phyloP scores from a whole-genome alignment of 2,329 filamentous ascomycete species.

The Grosmannia clavigera region DNA sequence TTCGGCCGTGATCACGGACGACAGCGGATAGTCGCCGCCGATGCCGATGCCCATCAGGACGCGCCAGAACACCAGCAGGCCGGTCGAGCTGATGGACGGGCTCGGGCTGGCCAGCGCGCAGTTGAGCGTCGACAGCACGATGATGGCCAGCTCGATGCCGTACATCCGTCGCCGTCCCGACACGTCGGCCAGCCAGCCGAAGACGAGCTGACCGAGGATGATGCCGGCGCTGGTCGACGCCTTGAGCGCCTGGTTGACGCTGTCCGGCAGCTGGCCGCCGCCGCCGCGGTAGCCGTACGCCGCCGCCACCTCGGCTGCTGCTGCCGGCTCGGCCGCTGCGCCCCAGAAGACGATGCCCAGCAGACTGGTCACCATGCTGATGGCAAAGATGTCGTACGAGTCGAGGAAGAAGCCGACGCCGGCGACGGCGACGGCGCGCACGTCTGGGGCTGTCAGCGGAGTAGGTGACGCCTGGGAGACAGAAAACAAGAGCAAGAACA shows the following conservation, averaged over 20 bases:
- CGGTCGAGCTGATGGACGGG: slow-evolving; percentile 44
- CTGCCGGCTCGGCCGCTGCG: slow-evolving; percentile 21
- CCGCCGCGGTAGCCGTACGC: slow-evolving; percentile 36
- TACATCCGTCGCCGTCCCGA: slow-evolving; percentile 75
- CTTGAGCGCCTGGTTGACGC: slow-evolving; percentile 63
- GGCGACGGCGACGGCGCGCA: slow-evolving; percentile 62
- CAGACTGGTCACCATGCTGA: slow-evolving; percentile 59
- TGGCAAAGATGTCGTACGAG: slow-evolving; percentile 71
- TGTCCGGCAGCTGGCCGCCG: slow-evolving; percentile 45
- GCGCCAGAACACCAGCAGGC: slow-evolving; percentile 61
- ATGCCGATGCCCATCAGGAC: slow-evolving; percentile 68
- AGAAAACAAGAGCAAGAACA: neutral
- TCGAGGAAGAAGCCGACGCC: slow-evolving; percentile 78
- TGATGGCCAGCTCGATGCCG: slow-evolving; percentile 61
- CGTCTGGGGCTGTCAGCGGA: slow-evolving; percentile 27
- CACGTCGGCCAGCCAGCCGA: slow-evolving; percentile 64
- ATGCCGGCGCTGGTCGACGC: slow-evolving; percentile 71
- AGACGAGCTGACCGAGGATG: slow-evolving; percentile 63
- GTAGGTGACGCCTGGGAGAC: neutral
- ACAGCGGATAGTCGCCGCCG: slow-evolving; percentile 72
- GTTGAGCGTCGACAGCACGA: slow-evolving; percentile 57
- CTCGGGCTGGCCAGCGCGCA: slow-evolving; percentile 52
- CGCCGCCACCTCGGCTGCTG: slow-evolving; percentile 20
- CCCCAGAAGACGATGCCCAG: slow-evolving; percentile 69
- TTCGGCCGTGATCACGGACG: slow-evolving; percentile 71